Conservation (phyloP, 2,329 filamentous ascomycete genomes). For the Gaeumannomyces tritici region DNA sequence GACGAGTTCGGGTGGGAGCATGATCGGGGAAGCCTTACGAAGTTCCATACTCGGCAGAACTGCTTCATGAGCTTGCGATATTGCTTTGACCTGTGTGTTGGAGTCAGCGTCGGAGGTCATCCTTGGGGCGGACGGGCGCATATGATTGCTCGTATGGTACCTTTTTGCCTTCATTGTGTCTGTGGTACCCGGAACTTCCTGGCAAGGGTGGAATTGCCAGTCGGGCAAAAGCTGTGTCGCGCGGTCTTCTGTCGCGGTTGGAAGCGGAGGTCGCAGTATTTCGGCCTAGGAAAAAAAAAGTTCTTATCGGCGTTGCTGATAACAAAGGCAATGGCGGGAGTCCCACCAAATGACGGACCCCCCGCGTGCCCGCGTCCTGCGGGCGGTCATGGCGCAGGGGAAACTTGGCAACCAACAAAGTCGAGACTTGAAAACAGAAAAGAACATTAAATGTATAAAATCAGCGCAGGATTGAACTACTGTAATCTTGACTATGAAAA, state of each 20-base stretch:
- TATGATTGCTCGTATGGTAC: neutral
- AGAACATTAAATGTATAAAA: neutral
- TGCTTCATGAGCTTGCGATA: constrained; percentile 6
- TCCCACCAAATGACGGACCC: neutral
- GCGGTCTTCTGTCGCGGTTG: neutral
- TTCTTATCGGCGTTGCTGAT: neutral
- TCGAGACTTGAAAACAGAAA: too few species aligned
- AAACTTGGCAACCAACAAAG: too few species aligned
- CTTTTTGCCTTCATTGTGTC: constrained; percentile 4
- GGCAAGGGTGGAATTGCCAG: neutral
- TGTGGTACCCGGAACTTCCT: neutral
- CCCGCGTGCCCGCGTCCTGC: neutral
- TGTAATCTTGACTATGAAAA: neutral
- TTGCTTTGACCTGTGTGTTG: constrained; percentile 2
- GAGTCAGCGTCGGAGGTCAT: neutral
- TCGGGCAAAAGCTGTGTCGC: neutral
- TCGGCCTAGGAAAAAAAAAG: neutral
- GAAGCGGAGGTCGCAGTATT: neutral
- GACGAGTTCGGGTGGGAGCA: neutral
- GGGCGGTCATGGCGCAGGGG: too few species aligned
- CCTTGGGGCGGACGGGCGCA: neutral
- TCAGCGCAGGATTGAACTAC: neutral
- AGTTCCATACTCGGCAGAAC: constrained; percentile 4
- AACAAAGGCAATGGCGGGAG: neutral
- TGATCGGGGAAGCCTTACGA: neutral